A percentile compares a stretch with the other conserved stretches of the same genome.
Evolutionary conservation across 257 asterid genomes (phyloP).

Genomic region (Penstemon newberryi): DNA sequence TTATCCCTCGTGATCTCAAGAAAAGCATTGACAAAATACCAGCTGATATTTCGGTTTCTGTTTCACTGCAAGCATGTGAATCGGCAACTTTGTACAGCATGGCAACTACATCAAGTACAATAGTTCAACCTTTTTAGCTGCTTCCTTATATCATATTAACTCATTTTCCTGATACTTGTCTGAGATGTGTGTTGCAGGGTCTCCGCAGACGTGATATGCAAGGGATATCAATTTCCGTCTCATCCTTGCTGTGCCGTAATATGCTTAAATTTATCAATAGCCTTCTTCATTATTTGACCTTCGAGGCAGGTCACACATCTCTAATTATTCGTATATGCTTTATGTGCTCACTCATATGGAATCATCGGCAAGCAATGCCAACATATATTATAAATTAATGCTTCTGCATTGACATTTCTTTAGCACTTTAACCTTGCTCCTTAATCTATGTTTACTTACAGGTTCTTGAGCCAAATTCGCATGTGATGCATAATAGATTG

Average conservation of each 20-base stretch:
- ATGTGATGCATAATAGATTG: conserved; percentile 84
- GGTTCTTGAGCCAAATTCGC: conserved; percentile 99
- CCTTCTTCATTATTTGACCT: conserved; percentile 92
- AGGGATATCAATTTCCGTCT: conserved; percentile 85
- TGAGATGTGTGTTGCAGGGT: conserved; percentile 55
- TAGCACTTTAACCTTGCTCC: conserved; percentile 1
- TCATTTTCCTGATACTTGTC: conserved; percentile 20
- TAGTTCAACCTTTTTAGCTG: not conserved
- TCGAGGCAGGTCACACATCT: conserved; percentile 62
- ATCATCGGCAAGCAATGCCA: not conserved
- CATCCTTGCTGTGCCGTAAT: conserved; percentile 92
- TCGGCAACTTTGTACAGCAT: conserved; percentile 95
- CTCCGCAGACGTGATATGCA: conserved; percentile 89
- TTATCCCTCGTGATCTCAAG: conserved; percentile 90
- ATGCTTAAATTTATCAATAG: conserved; percentile 95
- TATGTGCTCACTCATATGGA: conserved; percentile 19
- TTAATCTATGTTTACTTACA: conserved; percentile 32
- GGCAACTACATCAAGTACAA: conserved; percentile 93
- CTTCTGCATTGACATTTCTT: conserved; percentile 8
- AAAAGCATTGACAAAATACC: conserved; percentile 87
- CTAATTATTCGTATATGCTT: conserved; percentile 16
- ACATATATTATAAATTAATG: conserved; percentile 11
- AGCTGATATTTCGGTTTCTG: conserved; percentile 80
- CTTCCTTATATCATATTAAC: conserved; percentile 21
- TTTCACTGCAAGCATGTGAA: conserved; percentile 96